These are phyloP conservation scores for Scheffersomyces coipomensis DNA, from an alignment of 805 yeast genomes.

Conservation along the genomic window DNA sequence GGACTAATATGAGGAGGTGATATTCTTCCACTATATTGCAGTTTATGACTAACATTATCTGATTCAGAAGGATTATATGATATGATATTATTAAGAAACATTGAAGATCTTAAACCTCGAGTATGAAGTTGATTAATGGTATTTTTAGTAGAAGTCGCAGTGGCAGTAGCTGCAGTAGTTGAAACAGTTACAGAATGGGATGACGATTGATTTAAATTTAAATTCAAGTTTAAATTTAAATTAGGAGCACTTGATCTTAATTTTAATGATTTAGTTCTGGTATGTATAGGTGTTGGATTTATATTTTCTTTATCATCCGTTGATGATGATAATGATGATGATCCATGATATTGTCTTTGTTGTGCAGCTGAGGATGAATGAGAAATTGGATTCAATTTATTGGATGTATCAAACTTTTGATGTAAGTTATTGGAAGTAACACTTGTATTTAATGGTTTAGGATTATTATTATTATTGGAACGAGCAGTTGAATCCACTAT, in stretches of 20 bases:
- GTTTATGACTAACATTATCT: neutral
- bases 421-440: conserved; percentile 8
- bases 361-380: neutral
- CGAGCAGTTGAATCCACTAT: neutral
- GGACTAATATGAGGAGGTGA: conserved; percentile 2
- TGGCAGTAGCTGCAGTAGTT: neutral
- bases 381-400: neutral
- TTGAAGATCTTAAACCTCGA: neutral
- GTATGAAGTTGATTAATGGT: neutral
- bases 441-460: conserved; percentile 14
- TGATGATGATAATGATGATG: neutral
- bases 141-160: neutral
- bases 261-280: conserved; percentile 9
- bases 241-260: conserved; percentile 22
- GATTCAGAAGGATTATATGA: neutral
- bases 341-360: neutral
- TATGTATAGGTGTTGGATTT: neutral
- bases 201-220: neutral
- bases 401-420: neutral
- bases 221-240: conserved; percentile 7
- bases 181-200: neutral
- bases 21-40: neutral
- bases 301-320: conserved; percentile 5
- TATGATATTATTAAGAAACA: neutral
- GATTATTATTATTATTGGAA: conserved; percentile 7